These are phyloP conservation scores for Colletotrichum magnum DNA, from an alignment of 2,329 filamentous ascomycete species.

Conservation along the genomic window DNA sequence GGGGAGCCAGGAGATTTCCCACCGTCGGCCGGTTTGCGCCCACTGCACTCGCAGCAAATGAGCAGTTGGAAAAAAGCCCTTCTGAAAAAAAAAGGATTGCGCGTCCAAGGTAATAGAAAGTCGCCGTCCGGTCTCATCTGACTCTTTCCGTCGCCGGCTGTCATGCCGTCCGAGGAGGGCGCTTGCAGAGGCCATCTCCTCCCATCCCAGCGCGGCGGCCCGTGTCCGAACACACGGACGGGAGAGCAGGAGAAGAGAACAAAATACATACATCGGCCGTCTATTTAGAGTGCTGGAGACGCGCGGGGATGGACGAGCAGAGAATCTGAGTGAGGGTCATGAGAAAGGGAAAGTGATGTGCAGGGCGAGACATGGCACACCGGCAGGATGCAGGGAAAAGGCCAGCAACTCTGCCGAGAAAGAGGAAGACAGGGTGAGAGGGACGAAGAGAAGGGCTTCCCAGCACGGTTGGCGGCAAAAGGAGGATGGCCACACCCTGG, in stretches of 20 bases:
- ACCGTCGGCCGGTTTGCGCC: too few species aligned
- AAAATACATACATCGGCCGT: constrained; percentile 3
- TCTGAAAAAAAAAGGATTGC: constrained; percentile 19
- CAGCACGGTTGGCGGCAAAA: constrained; percentile 1
- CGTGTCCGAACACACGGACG: not conserved
- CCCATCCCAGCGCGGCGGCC: not conserved
- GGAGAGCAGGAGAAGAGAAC: not conserved
- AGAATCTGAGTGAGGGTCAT: not conserved
- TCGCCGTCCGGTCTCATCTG: constrained; percentile 37
- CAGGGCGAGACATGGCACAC: constrained; percentile 3
- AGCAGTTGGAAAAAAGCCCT: too few species aligned
- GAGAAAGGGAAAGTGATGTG: too few species aligned
- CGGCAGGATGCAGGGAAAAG: constrained; percentile 23
- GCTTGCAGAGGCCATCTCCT: not conserved
- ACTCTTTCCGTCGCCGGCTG: constrained; percentile 22
- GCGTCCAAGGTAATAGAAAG: constrained; percentile 28
- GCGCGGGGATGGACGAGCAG: not conserved
- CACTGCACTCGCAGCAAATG: too few species aligned
- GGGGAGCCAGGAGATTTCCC: not conserved
- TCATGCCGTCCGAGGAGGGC: constrained; percentile 17
- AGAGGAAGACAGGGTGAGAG: not conserved
- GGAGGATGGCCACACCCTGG: not conserved
- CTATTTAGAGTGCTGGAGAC: constrained; percentile 26
- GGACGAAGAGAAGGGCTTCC: too few species aligned
- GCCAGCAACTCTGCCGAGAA: not conserved